phyloP scores from a whole-genome alignment of 768 basidiomycete species.

The Boletus rubropictus region DNA sequence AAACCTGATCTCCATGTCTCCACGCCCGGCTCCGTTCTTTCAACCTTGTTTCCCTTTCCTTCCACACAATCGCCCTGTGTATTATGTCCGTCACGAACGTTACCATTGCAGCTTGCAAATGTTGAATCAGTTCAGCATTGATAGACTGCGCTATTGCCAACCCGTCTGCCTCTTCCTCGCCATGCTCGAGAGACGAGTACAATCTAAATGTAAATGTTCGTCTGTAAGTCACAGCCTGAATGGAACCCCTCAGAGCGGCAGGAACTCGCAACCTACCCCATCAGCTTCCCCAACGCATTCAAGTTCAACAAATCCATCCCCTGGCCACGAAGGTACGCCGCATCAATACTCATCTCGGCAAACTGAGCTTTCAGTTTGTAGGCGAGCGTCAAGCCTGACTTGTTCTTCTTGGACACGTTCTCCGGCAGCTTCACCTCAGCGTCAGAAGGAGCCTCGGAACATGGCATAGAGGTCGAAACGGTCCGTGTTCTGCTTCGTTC shows the following conservation, averaged over 20 bases:
- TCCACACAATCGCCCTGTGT: constrained; percentile 45
- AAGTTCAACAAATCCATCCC: constrained; percentile 42
- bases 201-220: constrained; percentile 15
- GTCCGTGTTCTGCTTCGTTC: constrained; percentile 1
- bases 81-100: constrained; percentile 50
- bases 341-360: constrained; percentile 41
- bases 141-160: constrained; percentile 33
- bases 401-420: constrained; percentile 11
- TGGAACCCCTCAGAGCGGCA: constrained; percentile 8
- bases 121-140: constrained; percentile 43
- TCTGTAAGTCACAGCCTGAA: constrained; percentile 3
- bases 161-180: constrained; percentile 17
- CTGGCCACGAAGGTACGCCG: constrained; percentile 34
- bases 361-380: constrained; percentile 43
- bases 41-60: constrained; percentile 53
- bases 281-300: constrained; percentile 32
- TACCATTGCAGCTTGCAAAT: constrained; percentile 41
- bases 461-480: constrained; percentile 6
- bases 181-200: constrained; percentile 26
- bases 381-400: constrained; percentile 39
- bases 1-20: constrained; percentile 42
- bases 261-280: constrained; percentile 35
- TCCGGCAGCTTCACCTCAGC: constrained; percentile 5
- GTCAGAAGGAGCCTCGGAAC: constrained; percentile 8
- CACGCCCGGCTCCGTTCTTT: constrained; percentile 60